A percentile compares a stretch with the other conserved stretches of the same genome.
Evolutionary conservation across 2,329 filamentous ascomycete species (phyloP).

Genomic region (Colletotrichum euphorbiae): DNA sequence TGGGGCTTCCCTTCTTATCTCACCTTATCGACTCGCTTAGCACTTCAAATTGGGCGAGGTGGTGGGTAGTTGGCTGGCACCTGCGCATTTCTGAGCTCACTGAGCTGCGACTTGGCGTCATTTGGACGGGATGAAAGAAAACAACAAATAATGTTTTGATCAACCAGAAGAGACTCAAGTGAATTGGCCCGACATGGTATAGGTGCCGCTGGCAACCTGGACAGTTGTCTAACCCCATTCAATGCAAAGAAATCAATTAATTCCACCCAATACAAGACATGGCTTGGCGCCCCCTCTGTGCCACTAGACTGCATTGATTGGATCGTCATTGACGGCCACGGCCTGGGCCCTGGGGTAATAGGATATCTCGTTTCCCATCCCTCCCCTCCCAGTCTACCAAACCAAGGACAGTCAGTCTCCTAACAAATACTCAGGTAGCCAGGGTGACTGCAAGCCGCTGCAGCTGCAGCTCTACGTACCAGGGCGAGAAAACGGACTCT

Average conservation of each 20-base stretch:
- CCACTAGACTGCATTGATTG: constrained; percentile 6
- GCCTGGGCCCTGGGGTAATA: background rate
- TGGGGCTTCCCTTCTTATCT: background rate
- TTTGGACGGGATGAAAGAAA: background rate
- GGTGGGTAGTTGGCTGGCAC: too few species aligned
- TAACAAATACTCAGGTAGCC: background rate
- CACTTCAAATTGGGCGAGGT: too few species aligned
- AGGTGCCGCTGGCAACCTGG: background rate
- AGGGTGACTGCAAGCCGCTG: background rate
- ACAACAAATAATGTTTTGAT: background rate
- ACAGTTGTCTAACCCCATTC: constrained; percentile 10
- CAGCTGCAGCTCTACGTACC: constrained; percentile 34
- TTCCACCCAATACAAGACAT: constrained; percentile 12
- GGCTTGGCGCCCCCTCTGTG: constrained; percentile 26
- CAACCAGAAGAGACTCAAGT: background rate
- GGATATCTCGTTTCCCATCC: constrained; percentile 7
- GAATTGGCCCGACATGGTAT: background rate
- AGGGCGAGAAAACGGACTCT: constrained; percentile 21
- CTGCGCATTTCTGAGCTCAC: background rate
- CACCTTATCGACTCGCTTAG: background rate
- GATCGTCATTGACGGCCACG: background rate
- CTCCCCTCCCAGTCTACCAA: background rate
- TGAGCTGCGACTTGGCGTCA: constrained; percentile 14
- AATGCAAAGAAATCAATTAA: constrained; percentile 1
- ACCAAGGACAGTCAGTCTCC: background rate